Conservation (phyloP, 768 basidiomycete genomes). For the Ramaria sp. region DNA sequence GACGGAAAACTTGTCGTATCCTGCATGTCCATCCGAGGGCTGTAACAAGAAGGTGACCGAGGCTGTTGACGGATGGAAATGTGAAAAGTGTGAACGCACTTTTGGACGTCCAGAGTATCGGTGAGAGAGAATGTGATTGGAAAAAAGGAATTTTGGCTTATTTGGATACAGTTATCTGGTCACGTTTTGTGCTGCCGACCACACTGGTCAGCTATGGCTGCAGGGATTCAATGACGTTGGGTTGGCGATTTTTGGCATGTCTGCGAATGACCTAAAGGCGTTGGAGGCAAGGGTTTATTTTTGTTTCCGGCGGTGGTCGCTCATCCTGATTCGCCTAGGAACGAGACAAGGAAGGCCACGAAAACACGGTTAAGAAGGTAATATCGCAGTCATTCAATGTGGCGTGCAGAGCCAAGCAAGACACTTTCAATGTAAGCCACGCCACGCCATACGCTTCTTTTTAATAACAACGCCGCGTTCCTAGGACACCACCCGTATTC, state of each 20-base stretch:
- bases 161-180: conserved; percentile 86
- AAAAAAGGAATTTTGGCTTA: too few species aligned
- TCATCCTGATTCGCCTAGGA: conserved; percentile 30
- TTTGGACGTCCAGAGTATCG: conserved; percentile 68
- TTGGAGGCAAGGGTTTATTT: conserved; percentile 40
- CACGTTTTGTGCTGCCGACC: conserved; percentile 79
- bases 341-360: conserved; percentile 46
- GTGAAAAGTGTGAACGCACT: conserved; percentile 82
- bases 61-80: conserved; percentile 63
- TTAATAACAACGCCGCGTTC: neutral
- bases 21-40: conserved; percentile 68
- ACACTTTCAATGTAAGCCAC: conserved; percentile 65
- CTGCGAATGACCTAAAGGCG: conserved; percentile 67
- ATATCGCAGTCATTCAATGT: conserved; percentile 71
- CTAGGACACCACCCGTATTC: conserved; percentile 72
- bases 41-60: conserved; percentile 90
- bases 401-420: conserved; percentile 75
- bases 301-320: neutral
- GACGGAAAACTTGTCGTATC: conserved; percentile 71
- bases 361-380: conserved; percentile 47
- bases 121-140: too few species aligned
- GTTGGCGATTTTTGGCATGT: conserved; percentile 57
- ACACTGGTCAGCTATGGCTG: conserved; percentile 83
- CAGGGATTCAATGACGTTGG: conserved; percentile 95
- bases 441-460: neutral